Evolutionary conservation across 768 basidiomycete genomes (phyloP).

Genomic region (Suillus subaureus): DNA sequence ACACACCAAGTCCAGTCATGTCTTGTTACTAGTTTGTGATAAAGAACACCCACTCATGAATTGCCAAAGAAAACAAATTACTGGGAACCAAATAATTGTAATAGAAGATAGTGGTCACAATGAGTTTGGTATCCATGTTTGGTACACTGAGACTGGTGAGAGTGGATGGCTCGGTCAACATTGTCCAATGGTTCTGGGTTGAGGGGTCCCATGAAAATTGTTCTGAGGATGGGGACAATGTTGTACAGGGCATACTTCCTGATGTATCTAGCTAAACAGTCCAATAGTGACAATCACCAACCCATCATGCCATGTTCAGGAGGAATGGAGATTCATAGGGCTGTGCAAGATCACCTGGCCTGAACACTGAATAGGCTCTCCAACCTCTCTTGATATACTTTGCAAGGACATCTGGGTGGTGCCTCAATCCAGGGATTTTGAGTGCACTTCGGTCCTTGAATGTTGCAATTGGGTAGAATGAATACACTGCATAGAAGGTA

Average conservation of each 20-base stretch:
- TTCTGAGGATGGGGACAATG: slow-evolving; percentile 15
- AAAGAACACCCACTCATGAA: slow-evolving; percentile 13
- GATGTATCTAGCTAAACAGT: slow-evolving; percentile 30
- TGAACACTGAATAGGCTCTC: slow-evolving; percentile 22
- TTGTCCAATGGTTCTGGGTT: slow-evolving; percentile 21
- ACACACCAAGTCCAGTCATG: slow-evolving; percentile 26
- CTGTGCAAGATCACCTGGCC: slow-evolving; percentile 1
- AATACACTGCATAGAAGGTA: slow-evolving; percentile 41
- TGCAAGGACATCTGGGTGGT: slow-evolving; percentile 13
- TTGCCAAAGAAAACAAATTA: background rate
- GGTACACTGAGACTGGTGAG: background rate
- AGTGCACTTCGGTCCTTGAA: slow-evolving; percentile 37
- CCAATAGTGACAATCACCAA: slow-evolving; percentile 36
- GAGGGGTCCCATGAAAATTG: slow-evolving; percentile 20
- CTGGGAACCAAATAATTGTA: slow-evolving; percentile 26
- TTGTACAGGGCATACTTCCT: slow-evolving; percentile 14
- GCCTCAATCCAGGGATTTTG: slow-evolving; percentile 6
- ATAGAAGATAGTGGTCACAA: slow-evolving; percentile 26
- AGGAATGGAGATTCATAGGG: slow-evolving; percentile 21
- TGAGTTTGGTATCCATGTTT: background rate
- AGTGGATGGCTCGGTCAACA: background rate
- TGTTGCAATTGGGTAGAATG: slow-evolving; percentile 44
- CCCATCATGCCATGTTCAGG: slow-evolving; percentile 25
- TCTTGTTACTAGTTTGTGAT: slow-evolving; percentile 4
- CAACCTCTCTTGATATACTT: slow-evolving; percentile 45